Percentiles rank a stretch among this genome's conserved stretches.
These are phyloP conservation scores for Ganoderma boninense DNA, from an alignment of 1,284 basidiomycete genomes.

Conservation along the genomic window DNA sequence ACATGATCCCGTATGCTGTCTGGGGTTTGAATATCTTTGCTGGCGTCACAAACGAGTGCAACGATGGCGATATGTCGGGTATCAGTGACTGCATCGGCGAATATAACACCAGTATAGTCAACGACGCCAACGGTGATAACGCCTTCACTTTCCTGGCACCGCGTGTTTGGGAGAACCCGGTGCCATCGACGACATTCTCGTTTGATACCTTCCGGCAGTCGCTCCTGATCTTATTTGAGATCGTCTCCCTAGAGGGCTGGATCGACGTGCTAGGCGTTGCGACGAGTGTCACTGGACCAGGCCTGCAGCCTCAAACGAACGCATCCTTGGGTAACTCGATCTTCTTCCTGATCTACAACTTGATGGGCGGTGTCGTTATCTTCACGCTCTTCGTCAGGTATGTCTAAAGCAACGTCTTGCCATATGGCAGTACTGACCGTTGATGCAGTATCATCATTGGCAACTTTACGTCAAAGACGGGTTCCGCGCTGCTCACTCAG, in stretches of 20 bases:
- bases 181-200: constrained; percentile 85
- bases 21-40: constrained; percentile 97
- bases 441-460: constrained; percentile 88
- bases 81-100: constrained; percentile 81
- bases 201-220: constrained; percentile 92
- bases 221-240: constrained; percentile 95
- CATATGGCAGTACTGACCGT: constrained; percentile 18
- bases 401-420: constrained; percentile 29
- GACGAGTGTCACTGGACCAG: constrained; percentile 80
- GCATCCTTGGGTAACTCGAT: constrained; percentile 85
- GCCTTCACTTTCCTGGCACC: constrained; percentile 79
- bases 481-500: constrained; percentile 84
- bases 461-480: constrained; percentile 90
- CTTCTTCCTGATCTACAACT: constrained; percentile 94
- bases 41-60: constrained; percentile 88
- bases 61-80: constrained; percentile 70
- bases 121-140: constrained; percentile 42
- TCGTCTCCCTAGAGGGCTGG: constrained; percentile 97
- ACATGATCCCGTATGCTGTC: constrained; percentile 97
- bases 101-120: constrained; percentile 61
- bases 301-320: constrained; percentile 77
- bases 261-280: constrained; percentile 89
- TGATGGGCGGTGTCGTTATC: constrained; percentile 92
- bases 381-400: constrained; percentile 90
- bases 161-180: constrained; percentile 90